Evolutionary conservation across 1,139 yeast genomes (phyloP).

Genomic region (Sugiyamaella paludigena): DNA sequence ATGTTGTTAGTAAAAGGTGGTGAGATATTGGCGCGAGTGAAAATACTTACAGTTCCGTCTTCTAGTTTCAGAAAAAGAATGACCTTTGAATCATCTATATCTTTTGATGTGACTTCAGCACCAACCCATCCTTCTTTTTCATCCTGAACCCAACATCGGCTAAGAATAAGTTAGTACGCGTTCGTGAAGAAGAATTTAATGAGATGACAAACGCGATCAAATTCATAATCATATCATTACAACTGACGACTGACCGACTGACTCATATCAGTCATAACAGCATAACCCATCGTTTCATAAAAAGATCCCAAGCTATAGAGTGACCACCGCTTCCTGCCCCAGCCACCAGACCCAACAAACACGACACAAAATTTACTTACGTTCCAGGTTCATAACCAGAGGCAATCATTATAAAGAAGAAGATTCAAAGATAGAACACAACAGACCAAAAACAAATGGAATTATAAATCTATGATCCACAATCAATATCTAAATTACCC

Average conservation of each 20-base stretch:
- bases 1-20: not conserved
- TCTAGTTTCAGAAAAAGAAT: constrained; percentile 62
- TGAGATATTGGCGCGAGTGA: too few species aligned
- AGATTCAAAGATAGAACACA: too few species aligned
- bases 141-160: constrained; percentile 95
- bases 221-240: too few species aligned
- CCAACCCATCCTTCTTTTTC: constrained; percentile 90
- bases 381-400: constrained; percentile 35
- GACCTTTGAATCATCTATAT: constrained; percentile 51
- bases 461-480: too few species aligned
- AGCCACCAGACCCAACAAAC: too few species aligned
- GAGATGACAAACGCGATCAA: not conserved
- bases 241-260: too few species aligned
- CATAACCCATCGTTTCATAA: too few species aligned
- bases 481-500: too few species aligned
- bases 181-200: not conserved
- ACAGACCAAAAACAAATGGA: too few species aligned
- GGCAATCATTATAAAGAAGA: constrained; percentile 24
- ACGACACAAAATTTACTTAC: constrained; percentile 26
- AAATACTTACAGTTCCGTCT: constrained; percentile 42
- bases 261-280: not conserved
- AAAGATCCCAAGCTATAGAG: not conserved
- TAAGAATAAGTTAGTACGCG: constrained; percentile 22
- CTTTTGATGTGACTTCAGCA: constrained; percentile 62
- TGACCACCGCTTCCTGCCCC: too few species aligned